Percentiles rank a stretch among this genome's conserved stretches.
These are phyloP conservation scores for Chaetomium cochliodes DNA, from an alignment of 495 filamentous ascomycete species.

Conservation along the genomic window DNA sequence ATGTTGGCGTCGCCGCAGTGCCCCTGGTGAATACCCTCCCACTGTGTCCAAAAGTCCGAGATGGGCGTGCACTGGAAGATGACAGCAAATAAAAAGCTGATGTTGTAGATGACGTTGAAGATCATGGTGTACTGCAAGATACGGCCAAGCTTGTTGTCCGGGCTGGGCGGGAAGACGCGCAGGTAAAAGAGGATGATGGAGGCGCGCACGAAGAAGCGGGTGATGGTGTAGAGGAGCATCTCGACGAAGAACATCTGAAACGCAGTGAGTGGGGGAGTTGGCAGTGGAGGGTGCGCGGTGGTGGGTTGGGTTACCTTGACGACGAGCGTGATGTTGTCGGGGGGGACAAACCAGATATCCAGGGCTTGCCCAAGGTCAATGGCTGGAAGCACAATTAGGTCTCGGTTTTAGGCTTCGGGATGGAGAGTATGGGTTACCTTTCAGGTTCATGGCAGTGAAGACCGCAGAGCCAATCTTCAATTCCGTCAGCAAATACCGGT, in stretches of 20 bases:
- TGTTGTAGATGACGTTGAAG: slow-evolving; percentile 37
- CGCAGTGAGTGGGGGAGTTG: neutral
- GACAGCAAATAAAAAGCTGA: slow-evolving; percentile 40
- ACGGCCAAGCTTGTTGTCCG: slow-evolving; percentile 30
- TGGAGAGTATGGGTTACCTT: neutral
- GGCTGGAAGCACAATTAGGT: slow-evolving; percentile 25
- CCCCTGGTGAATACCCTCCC: slow-evolving; percentile 30
- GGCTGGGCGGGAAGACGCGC: slow-evolving; percentile 43
- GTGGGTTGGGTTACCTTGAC: slow-evolving; percentile 15
- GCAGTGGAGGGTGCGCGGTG: no score
- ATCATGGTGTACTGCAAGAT: slow-evolving; percentile 34
- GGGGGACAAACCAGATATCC: slow-evolving; percentile 50
- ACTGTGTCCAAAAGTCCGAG: slow-evolving; percentile 31
- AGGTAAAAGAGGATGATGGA: slow-evolving; percentile 54
- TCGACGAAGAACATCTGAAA: slow-evolving; percentile 28
- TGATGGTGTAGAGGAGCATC: slow-evolving; percentile 42
- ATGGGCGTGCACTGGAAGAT: slow-evolving; percentile 49
- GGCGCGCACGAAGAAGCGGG: slow-evolving; percentile 43
- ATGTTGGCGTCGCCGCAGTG: slow-evolving; percentile 37
- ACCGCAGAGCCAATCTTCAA: slow-evolving; percentile 21
- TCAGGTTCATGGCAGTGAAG: slow-evolving; percentile 24
- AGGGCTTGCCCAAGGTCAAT: slow-evolving; percentile 44
- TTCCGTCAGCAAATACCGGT: neutral
- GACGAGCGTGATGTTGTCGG: slow-evolving; percentile 44
- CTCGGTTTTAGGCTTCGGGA: no score